Percentiles rank a stretch among this genome's conserved stretches.
phyloP scores from a whole-genome alignment of 2,329 filamentous ascomycete species.

The Penicillium sp. region DNA sequence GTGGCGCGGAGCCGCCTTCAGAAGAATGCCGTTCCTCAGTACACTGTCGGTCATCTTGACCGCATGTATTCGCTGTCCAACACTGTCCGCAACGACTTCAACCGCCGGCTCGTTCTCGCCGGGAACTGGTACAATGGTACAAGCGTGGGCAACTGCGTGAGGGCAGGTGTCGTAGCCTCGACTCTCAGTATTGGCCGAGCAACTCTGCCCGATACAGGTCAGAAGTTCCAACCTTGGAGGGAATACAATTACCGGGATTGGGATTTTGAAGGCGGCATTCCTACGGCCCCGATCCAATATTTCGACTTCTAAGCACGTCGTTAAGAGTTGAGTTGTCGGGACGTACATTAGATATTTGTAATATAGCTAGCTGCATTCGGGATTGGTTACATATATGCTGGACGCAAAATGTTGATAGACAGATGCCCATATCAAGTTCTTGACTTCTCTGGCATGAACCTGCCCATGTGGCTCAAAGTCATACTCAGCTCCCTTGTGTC shows the following conservation, averaged over 20 bases:
- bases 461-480: background rate
- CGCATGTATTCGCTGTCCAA: constrained; percentile 56
- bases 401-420: background rate
- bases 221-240: constrained; percentile 19
- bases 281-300: constrained; percentile 24
- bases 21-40: constrained; percentile 82
- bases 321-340: background rate
- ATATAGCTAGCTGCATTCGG: background rate
- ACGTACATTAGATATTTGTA: background rate
- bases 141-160: constrained; percentile 54
- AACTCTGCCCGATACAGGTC: constrained; percentile 14
- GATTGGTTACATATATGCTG: background rate
- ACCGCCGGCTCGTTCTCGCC: constrained; percentile 60
- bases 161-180: constrained; percentile 53
- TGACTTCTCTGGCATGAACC: background rate
- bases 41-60: constrained; percentile 69
- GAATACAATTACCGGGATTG: constrained; percentile 20
- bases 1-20: constrained; percentile 59
- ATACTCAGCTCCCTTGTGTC: background rate
- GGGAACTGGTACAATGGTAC: constrained; percentile 51
- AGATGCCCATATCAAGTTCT: background rate
- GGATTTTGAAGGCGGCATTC: constrained; percentile 31
- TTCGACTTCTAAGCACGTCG: constrained; percentile 6
- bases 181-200: constrained; percentile 38
- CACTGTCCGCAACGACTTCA: constrained; percentile 54